Evolutionary conservation across 768 basidiomycete genomes (phyloP).

Genomic region (Tylopilus plumbeoviolaceoides): DNA sequence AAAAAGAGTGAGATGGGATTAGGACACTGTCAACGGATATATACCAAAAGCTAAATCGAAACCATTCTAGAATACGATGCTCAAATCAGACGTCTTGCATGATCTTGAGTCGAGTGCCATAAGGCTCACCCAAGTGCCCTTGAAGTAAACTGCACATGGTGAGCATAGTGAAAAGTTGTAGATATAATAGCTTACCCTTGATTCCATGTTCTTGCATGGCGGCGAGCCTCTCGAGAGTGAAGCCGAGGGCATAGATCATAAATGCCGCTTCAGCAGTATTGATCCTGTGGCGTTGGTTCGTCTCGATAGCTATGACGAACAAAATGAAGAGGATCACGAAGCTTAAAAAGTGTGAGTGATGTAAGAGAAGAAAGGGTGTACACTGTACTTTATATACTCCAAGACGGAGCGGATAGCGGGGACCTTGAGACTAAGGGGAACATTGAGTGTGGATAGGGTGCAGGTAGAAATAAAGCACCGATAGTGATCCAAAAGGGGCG

Average conservation of each 20-base stretch:
- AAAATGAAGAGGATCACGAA: conserved; percentile 79
- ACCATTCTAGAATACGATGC: conserved; percentile 56
- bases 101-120: conserved; percentile 7
- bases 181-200: conserved; percentile 47
- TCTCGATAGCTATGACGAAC: conserved; percentile 78
- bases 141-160: conserved; percentile 62
- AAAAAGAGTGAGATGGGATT: conserved; percentile 2
- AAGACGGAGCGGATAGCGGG: conserved; percentile 87
- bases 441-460: background rate
- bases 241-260: conserved; percentile 77
- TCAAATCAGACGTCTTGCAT: conserved; percentile 16
- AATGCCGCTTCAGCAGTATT: conserved; percentile 70
- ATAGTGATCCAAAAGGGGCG: conserved; percentile 93
- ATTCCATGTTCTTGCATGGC: conserved; percentile 96
- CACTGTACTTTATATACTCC: conserved; percentile 76
- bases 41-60: conserved; percentile 90
- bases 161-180: background rate
- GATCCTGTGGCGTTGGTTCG: conserved; percentile 54
- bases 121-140: conserved; percentile 69
- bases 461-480: conserved; percentile 46
- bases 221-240: conserved; percentile 88
- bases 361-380: background rate
- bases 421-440: conserved; percentile 69
- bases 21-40: background rate
- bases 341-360: conserved; percentile 25